Conservation (phyloP, 106 monocot genomes). For the Dioscorea dumetorum region DNA sequence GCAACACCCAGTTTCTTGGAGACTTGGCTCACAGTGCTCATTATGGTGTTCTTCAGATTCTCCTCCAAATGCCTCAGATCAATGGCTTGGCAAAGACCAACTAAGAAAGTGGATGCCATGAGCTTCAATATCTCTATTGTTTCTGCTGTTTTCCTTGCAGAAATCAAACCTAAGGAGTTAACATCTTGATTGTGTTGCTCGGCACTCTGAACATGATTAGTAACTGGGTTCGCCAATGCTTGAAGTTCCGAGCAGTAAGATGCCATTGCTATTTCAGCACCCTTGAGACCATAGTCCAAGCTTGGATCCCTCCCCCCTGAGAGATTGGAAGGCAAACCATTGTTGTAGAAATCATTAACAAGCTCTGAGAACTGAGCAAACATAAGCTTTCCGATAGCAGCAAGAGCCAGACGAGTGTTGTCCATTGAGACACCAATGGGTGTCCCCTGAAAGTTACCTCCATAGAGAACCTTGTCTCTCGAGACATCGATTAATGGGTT, state of each 20-base stretch:
- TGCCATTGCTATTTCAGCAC: conserved; percentile 69
- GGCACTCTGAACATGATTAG: conserved; percentile 71
- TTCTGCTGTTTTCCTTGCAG: conserved; percentile 56
- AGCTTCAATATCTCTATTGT: conserved; percentile 56
- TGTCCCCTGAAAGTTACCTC: conserved; percentile 51
- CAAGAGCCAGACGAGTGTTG: conserved; percentile 39
- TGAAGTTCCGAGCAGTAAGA: conserved; percentile 74
- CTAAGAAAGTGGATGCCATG: conserved; percentile 38
- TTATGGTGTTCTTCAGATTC: conserved; percentile 28
- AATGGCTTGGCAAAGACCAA: conserved; percentile 36
- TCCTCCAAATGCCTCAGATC: conserved; percentile 49
- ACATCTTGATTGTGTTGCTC: conserved; percentile 81
- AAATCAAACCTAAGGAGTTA: conserved; percentile 60
- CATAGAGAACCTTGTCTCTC: conserved; percentile 30
- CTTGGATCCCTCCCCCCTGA: conserved; percentile 32
- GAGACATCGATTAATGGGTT: conserved; percentile 50
- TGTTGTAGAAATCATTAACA: conserved; percentile 60
- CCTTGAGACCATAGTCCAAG: conserved; percentile 62
- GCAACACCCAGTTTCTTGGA: conserved; percentile 34
- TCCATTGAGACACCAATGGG: conserved; percentile 61
- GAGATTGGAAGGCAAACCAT: conserved; percentile 39
- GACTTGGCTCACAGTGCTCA: conserved; percentile 33
- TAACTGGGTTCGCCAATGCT: conserved; percentile 52
- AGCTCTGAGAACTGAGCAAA: conserved; percentile 79
- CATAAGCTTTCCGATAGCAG: conserved; percentile 71